Base-by-base conservation (phyloP, 2,329 filamentous ascomycete genomes). In the Leptographium wingfieldii region DNA sequence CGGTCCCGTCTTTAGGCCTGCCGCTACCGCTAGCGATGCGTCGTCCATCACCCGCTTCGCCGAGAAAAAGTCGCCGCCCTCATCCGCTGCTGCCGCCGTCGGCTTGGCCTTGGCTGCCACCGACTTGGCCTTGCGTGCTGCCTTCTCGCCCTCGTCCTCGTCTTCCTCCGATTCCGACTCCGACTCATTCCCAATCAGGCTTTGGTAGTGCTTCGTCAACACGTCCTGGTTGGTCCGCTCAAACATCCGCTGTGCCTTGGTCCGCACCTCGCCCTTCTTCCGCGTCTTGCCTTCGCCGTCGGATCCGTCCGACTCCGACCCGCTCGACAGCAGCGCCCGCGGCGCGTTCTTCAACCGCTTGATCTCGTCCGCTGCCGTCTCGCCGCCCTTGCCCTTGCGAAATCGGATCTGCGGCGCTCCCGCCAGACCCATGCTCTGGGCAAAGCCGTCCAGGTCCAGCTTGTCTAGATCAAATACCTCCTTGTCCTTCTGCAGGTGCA, bases 171-270 rank as follows among this genome's bases (percentile, higher is more conserved):
- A 86, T 55, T 85, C 83, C 5, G 78, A 80, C 56, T 85, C 83
- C 5, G 78, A 81, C 59, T 82, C 80, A 55, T 72, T 69, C 63
- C 73, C 72, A 62, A 97, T 85, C 64, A 99, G 80, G 69, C 92
- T 96, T 62, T 84, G 83, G 76, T 96, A 97, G 73, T 99, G 94
- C 60, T 87, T 85, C n/a, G 92, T 92, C 64, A 99, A 74, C 38
- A 99, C 88, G 69, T 96, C 92, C 73, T 97, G 92, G 73, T 99
- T 99, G 67, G 87, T 88, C 62, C 94, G 82, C 76, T 96, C 92
- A 73, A 97, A 96, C 94, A 99, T 97, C 66, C 90, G 87, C 72
- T 99, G 91, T 71, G 95, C 95, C 72, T 96, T 97, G 38, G 95
- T 99, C 63, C 91, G 83, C 22, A 96, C 89, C 66, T 85, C 82